A percentile compares a stretch with the other conserved stretches of the same genome.
These are phyloP conservation scores for Sarocladiaceae sp. DNA, from an alignment of 2,329 filamentous ascomycete species.

Conservation along the genomic window DNA sequence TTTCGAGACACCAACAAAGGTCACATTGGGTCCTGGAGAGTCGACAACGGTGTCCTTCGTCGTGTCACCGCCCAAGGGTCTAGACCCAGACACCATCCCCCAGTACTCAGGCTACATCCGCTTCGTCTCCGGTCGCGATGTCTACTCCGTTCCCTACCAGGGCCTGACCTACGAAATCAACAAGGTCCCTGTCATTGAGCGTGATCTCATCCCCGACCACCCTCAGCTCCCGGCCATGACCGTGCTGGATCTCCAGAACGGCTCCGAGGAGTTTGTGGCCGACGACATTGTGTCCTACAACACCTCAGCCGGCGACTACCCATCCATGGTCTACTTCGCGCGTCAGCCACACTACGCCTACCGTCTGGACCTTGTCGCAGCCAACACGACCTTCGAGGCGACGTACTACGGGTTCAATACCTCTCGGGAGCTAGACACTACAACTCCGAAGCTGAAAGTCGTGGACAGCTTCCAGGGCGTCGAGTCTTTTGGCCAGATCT, in stretches of 20 bases:
- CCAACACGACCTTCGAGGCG: slow-evolving; percentile 8
- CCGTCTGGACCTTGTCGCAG: slow-evolving; percentile 8
- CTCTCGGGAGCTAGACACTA: not conserved
- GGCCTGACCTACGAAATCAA: slow-evolving; percentile 8
- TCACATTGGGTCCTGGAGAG: slow-evolving; percentile 7
- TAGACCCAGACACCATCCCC: slow-evolving; percentile 9
- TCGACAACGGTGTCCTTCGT: slow-evolving; percentile 3
- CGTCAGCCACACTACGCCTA: slow-evolving; percentile 6
- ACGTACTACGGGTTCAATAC: slow-evolving; percentile 10
- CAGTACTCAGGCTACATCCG: slow-evolving; percentile 9
- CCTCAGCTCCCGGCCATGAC: slow-evolving; percentile 1
- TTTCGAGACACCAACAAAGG: slow-evolving; percentile 5
- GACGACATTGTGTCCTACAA: not conserved
- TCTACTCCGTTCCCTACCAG: slow-evolving; percentile 7
- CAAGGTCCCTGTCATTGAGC: slow-evolving; percentile 2
- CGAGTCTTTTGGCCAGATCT: slow-evolving; percentile 4
- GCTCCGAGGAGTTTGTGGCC: not conserved
- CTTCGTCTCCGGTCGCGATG: slow-evolving; percentile 9
- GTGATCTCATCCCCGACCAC: not conserved
- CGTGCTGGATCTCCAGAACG: not conserved
- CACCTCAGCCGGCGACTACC: slow-evolving; percentile 2
- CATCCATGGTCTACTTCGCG: slow-evolving; percentile 5
- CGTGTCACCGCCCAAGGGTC: slow-evolving; percentile 3
- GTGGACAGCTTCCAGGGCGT: slow-evolving; percentile 7
- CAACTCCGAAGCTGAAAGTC: not conserved